phyloP scores from a whole-genome alignment of 1,284 basidiomycete species.

The Tausonia pullulans region DNA sequence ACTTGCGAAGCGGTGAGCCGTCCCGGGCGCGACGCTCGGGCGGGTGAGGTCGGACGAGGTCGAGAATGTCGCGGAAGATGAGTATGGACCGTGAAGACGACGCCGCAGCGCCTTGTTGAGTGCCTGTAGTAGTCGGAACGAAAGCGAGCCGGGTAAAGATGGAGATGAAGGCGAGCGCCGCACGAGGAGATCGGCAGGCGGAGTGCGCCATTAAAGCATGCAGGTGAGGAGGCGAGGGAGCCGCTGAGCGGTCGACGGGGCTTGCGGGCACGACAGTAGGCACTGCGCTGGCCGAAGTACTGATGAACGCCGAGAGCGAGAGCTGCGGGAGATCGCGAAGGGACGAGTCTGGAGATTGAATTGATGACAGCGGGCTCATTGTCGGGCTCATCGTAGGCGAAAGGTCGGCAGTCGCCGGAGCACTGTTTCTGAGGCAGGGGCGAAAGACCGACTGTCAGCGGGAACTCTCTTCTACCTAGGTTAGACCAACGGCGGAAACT shows the following conservation, averaged over 20 bases:
- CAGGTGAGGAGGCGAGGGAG: neutral
- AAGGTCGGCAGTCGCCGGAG: too few species aligned
- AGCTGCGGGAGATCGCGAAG: neutral
- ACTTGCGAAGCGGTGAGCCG: constrained; percentile 19
- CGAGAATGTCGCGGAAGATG: constrained; percentile 38
- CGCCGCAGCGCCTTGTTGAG: too few species aligned
- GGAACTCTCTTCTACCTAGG: too few species aligned
- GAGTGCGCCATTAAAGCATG: too few species aligned
- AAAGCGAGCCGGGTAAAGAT: constrained; percentile 40
- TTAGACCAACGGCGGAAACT: too few species aligned
- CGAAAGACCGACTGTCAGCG: too few species aligned
- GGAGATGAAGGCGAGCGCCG: constrained; percentile 36
- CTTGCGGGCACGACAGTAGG: neutral
- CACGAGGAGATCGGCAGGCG: constrained; percentile 15
- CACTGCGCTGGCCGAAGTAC: neutral
- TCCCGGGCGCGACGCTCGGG: constrained; percentile 21
- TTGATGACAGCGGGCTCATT: too few species aligned
- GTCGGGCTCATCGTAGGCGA: too few species aligned
- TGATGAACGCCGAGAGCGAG: neutral
- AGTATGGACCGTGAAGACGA: constrained; percentile 35
- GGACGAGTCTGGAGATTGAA: neutral
- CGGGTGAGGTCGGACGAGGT: constrained; percentile 28
- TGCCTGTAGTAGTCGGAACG: constrained; percentile 21
- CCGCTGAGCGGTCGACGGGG: neutral
- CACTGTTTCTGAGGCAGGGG: too few species aligned